These are phyloP conservation scores for Nasturtium officinale DNA, from an alignment of 345 rosid genomes.

Conservation along the genomic window DNA sequence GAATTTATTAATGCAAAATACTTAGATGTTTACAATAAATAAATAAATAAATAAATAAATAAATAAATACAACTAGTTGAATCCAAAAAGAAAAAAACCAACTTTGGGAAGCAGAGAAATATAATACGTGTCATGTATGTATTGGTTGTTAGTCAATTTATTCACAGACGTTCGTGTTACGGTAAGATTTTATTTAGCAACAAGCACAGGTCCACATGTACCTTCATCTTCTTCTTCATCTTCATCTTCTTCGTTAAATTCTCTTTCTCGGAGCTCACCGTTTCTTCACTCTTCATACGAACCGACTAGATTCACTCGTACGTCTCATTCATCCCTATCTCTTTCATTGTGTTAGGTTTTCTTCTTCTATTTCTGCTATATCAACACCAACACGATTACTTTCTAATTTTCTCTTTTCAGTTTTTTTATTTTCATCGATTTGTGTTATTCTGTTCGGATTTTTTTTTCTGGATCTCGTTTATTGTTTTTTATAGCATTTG, in stretches of 20 bases:
- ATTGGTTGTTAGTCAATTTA: slow-evolving; percentile 3
- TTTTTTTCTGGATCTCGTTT: slow-evolving; percentile 26
- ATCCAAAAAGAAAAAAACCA: slow-evolving; percentile 48
- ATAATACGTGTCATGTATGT: slow-evolving; percentile 39
- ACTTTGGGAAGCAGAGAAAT: slow-evolving; percentile 44
- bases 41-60: not conserved
- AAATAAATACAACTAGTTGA: not conserved
- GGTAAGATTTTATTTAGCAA: slow-evolving; percentile 50
- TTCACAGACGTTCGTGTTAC: slow-evolving; percentile 55
- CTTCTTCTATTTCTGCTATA: not conserved
- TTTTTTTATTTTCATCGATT: not conserved
- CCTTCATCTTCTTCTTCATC: slow-evolving; percentile 26
- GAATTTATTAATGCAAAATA: not conserved
- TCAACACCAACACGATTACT: slow-evolving; percentile 16
- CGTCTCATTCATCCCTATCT: slow-evolving; percentile 13
- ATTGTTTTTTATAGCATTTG: not conserved
- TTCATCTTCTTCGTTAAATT: slow-evolving; percentile 22
- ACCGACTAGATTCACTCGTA: slow-evolving; percentile 48
- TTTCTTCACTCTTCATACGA: slow-evolving; percentile 54
- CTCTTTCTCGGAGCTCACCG: slow-evolving; percentile 45
- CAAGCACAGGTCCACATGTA: slow-evolving; percentile 41
- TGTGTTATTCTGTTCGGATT: not conserved
- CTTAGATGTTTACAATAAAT: no score
- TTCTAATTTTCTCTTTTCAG: not conserved
- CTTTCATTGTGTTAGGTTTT: slow-evolving; percentile 16